Conservation (phyloP, 345 rosid species). For the Salix exigua region DNA sequence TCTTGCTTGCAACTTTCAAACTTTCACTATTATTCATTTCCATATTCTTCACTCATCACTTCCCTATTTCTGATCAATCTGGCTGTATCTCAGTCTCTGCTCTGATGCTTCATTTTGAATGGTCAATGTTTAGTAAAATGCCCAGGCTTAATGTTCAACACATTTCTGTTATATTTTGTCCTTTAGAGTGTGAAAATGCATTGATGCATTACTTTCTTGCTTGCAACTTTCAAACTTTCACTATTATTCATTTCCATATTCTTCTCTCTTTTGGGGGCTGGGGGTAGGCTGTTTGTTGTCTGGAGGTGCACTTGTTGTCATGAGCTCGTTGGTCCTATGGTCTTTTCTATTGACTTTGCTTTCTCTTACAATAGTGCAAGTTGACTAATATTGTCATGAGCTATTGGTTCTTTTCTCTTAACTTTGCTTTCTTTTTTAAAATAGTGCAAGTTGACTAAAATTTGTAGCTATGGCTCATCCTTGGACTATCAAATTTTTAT, state of each 20-base stretch:
- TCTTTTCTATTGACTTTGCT: not conserved
- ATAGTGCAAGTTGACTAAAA: not conserved
- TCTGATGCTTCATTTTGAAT: slow-evolving; percentile 1
- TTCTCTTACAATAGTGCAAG: too few species aligned
- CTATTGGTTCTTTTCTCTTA: not conserved
- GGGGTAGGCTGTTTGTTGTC: not conserved
- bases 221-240: not conserved
- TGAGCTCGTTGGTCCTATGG: not conserved
- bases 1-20: slow-evolving; percentile 1
- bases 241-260: not conserved
- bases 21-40: not conserved
- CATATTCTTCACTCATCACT: not conserved
- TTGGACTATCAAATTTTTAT: slow-evolving; percentile 12
- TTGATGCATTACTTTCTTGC: slow-evolving; percentile 1
- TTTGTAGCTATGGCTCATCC: slow-evolving; percentile 6
- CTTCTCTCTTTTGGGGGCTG: not conserved
- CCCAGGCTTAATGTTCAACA: slow-evolving; percentile 2
- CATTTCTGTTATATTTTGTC: not conserved
- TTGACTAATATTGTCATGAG: not conserved
- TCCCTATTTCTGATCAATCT: not conserved
- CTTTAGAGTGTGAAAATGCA: not conserved
- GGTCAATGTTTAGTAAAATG: slow-evolving; percentile 9
- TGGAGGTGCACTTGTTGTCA: not conserved
- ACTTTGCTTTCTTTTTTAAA: not conserved
- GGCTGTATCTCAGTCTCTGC: slow-evolving; percentile 6